phyloP scores from a whole-genome alignment of 371 early-diverging fungal genomes.

The Rhizopus microsporus region DNA sequence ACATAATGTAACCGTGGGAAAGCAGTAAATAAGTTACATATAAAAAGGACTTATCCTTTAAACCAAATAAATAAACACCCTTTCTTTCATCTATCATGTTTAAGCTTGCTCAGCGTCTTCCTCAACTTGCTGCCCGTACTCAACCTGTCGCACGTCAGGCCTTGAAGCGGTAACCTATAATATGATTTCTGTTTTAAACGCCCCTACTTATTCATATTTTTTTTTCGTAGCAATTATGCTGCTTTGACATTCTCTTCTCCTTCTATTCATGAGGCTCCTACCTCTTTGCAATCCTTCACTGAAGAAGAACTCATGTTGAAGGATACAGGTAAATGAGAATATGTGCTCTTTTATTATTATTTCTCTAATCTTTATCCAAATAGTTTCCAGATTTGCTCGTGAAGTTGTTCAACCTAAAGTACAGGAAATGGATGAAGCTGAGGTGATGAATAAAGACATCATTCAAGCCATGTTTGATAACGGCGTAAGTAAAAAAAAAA shows the following conservation, averaged over 20 bases:
- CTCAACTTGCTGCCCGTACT: conserved; percentile 18
- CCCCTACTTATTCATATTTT: conserved; percentile 1
- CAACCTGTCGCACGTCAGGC: conserved; percentile 17
- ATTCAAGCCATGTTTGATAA: conserved; percentile 88
- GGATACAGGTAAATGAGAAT: conserved; percentile 60
- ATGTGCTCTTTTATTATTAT: neutral
- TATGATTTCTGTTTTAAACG: neutral
- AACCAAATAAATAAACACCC: neutral
- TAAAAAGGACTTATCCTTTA: neutral
- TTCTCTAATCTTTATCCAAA: too few species aligned
- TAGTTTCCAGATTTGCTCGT: conserved; percentile 87
- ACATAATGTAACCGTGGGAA: conserved; percentile 1
- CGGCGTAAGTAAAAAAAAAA: conserved; percentile 62
- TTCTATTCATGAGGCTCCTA: conserved; percentile 41
- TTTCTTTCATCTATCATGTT: conserved; percentile 8
- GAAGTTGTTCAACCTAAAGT: conserved; percentile 86
- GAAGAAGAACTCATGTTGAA: conserved; percentile 82
- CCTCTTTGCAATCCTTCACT: conserved; percentile 74
- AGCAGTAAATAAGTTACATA: neutral
- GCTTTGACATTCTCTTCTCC: conserved; percentile 39
- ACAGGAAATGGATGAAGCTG: conserved; percentile 91
- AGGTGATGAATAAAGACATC: conserved; percentile 77
- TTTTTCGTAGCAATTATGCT: conserved; percentile 19
- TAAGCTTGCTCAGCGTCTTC: conserved; percentile 24
- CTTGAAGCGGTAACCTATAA: conserved; percentile 17